Evolutionary conservation across 352 stramenopile genomes (phyloP), one percentile per base, ranked within the genome.

Genomic region (Globisporangium cederbergense): DNA sequence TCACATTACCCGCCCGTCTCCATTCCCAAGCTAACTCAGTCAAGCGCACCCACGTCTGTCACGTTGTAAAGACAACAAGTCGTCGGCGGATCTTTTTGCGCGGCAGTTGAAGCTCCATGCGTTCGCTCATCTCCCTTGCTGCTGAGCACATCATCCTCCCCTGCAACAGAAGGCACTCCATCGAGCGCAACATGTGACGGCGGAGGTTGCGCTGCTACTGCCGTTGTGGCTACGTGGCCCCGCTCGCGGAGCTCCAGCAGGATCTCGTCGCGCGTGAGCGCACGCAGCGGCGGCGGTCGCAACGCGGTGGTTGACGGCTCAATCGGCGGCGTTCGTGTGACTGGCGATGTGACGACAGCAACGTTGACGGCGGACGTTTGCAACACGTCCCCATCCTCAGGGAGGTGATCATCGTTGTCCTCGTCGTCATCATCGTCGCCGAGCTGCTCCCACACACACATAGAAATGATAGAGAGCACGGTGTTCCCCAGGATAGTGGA

Each of bases 191-290:
- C 32, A 46, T 32, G 52, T 7, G n/a, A 25, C n/a, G n/a, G 34
- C 20, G 30, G 32, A 1, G 52, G 32, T 5, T 5, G 32, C 2
- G 32, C 18, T 18, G n/a, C 25, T 47, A 14, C 14, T 56, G 51
- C 28, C 36, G 30, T 8, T 38, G 53, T 45, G 42, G n/a, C 25
- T 8, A 18, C 28, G 30, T 58, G 42, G 14, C 22, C 25, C 25
- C 25, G 22, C 22, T 59, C 13, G 30, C 45, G 57, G 14, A 90
- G 68, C 36, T 86, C 71, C 10, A 56, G 71, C 61, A 90, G 61
- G 34, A 91, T 88, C 60, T 91, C 80, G 32, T 67, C 69, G 16
- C 80, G 75, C 13, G 72, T 82, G 53, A 90, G 66, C 9, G 81
- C 74, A 34, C 77, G 80, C 32, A 80, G 66, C 3, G 75, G 67